phyloP scores from a whole-genome alignment of 306 rosid species.

The Luffa acutangula region DNA sequence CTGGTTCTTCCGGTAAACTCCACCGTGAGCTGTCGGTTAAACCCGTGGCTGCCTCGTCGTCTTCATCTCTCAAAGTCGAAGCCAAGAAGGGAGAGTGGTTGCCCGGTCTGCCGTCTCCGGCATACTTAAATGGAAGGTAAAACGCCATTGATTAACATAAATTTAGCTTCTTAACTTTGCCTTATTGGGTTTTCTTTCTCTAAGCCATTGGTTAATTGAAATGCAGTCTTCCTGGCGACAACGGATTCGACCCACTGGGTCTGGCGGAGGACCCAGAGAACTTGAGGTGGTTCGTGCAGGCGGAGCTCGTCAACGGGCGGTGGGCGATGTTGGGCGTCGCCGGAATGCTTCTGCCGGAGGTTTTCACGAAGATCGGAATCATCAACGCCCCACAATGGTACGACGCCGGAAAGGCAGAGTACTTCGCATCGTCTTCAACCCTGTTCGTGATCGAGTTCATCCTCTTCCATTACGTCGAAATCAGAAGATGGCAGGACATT shows the following conservation, averaged over 20 bases:
- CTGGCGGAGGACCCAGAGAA: constrained; percentile 98
- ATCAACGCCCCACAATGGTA: constrained; percentile 77
- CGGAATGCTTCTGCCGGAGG: constrained; percentile 93
- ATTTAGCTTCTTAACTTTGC: background rate
- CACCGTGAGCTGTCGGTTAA: constrained; percentile 44
- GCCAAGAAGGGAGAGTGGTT: constrained; percentile 96
- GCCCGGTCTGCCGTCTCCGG: constrained; percentile 82
- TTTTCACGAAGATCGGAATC: constrained; percentile 68
- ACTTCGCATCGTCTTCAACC: constrained; percentile 91
- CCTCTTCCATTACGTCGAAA: constrained; percentile 89
- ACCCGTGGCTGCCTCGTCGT: constrained; percentile 33
- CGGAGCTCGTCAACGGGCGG: constrained; percentile 80
- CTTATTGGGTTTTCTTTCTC: background rate
- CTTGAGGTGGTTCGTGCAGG: constrained; percentile 76
- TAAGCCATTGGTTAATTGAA: background rate
- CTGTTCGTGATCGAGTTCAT: constrained; percentile 97
- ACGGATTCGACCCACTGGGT: constrained; percentile 89
- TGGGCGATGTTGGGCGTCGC: constrained; percentile 99
- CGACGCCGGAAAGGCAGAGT: constrained; percentile 82
- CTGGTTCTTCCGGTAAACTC: constrained; percentile 61
- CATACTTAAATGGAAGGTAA: constrained; percentile 78
- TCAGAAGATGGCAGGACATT: constrained; percentile 97
- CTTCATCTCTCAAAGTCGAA: constrained; percentile 54
- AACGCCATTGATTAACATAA: background rate
- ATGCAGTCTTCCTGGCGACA: constrained; percentile 89